These are phyloP conservation scores for Calonectria pseudoturangicola DNA, from an alignment of 2,329 filamentous ascomycete genomes.

Conservation along the genomic window DNA sequence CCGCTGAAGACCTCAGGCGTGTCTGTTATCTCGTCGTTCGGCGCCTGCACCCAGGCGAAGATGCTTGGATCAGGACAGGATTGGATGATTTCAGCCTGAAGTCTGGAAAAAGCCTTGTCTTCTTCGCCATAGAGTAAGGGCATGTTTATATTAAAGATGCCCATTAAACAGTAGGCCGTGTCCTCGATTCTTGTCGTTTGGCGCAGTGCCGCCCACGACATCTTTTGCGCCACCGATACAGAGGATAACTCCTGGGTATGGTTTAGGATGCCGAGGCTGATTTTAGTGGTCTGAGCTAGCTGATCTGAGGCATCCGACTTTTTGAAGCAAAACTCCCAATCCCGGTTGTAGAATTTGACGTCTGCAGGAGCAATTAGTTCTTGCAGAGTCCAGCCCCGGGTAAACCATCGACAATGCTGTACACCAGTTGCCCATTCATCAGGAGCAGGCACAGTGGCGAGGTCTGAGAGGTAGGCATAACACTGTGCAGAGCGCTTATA, in stretches of 20 bases:
- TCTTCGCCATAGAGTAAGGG: constrained; percentile 8
- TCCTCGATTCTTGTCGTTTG: constrained; percentile 3
- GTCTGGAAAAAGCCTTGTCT: neutral
- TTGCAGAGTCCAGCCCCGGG: neutral
- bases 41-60: neutral
- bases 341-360: neutral
- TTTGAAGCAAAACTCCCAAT: neutral
- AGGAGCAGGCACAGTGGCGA: neutral
- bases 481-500: constrained; percentile 1
- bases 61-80: constrained; percentile 17
- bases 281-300: neutral
- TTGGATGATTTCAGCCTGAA: neutral
- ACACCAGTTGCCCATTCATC: neutral
- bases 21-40: neutral
- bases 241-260: neutral
- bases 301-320: neutral
- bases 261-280: neutral
- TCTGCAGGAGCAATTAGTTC: neutral
- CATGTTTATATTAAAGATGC: constrained; percentile 10
- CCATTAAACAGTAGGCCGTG: constrained; percentile 5
- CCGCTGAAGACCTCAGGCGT: neutral
- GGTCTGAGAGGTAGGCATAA: neutral
- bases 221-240: constrained; percentile 9
- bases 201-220: constrained; percentile 4
- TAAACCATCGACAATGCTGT: neutral